A percentile compares a stretch with the other conserved stretches of the same genome.
These are phyloP conservation scores for Rhodotorula sp. DNA, from an alignment of 1,284 basidiomycete species.

Conservation along the genomic window DNA sequence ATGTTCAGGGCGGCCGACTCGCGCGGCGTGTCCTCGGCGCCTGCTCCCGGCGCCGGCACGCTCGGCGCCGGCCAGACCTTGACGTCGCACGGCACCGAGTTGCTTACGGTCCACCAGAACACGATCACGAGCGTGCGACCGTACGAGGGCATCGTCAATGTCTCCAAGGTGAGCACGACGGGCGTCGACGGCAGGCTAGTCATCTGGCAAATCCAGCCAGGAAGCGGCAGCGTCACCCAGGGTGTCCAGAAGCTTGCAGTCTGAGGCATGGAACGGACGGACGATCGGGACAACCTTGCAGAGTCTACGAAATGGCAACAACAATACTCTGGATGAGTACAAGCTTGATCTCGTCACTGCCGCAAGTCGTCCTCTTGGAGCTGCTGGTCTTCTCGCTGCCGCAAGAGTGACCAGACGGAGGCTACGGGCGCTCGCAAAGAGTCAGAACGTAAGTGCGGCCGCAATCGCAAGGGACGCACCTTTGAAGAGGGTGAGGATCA, in stretches of 20 bases:
- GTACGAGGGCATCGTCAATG: slow-evolving; percentile 60
- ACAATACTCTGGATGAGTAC: not conserved
- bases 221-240: slow-evolving; percentile 26
- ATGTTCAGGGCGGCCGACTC: slow-evolving; percentile 91
- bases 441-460: slow-evolving; percentile 21
- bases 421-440: slow-evolving; percentile 59
- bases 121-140: slow-evolving; percentile 88
- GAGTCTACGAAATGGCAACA: slow-evolving; percentile 4
- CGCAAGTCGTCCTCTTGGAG: slow-evolving; percentile 50
- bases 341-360: not conserved
- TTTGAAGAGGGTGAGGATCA: slow-evolving; percentile 71
- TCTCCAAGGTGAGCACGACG: slow-evolving; percentile 80
- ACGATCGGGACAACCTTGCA: too few relatives aligned
- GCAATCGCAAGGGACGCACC: slow-evolving; percentile 56
- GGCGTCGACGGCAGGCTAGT: slow-evolving; percentile 93
- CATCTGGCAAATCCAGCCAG: slow-evolving; percentile 74
- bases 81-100: slow-evolving; percentile 62
- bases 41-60: slow-evolving; percentile 47
- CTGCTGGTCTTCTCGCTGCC: slow-evolving; percentile 65
- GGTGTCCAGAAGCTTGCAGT: slow-evolving; percentile 28
- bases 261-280: slow-evolving; percentile 20
- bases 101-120: slow-evolving; percentile 93
- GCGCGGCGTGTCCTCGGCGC: slow-evolving; percentile 64
- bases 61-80: slow-evolving; percentile 47
- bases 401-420: slow-evolving; percentile 90